Conservation (phyloP, 495 filamentous ascomycete species). For the Astrocystis sublimbata region DNA sequence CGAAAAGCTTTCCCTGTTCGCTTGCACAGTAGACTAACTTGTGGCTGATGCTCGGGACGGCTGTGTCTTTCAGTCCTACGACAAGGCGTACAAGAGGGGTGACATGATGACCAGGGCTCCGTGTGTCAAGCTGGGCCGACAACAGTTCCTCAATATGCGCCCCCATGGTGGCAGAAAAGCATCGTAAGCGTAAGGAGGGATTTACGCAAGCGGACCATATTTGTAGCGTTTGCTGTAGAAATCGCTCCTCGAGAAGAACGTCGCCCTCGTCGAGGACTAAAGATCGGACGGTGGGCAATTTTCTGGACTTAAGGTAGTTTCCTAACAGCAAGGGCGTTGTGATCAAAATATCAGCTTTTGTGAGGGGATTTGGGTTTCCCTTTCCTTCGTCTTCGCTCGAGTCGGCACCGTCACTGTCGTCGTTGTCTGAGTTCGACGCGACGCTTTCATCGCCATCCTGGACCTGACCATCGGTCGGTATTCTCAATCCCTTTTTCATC, state of each 20-base stretch:
- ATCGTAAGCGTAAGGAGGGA: conserved; percentile 64
- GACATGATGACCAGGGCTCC: conserved; percentile 48
- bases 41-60: conserved; percentile 87
- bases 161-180: conserved; percentile 97
- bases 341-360: conserved; percentile 81
- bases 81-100: conserved; percentile 76
- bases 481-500: conserved; percentile 80
- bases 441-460: conserved; percentile 34
- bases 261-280: conserved; percentile 93
- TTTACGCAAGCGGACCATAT: conserved; percentile 80
- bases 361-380: conserved; percentile 44
- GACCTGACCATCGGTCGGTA: conserved; percentile 51
- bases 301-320: conserved; percentile 64
- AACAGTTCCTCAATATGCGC: conserved; percentile 84
- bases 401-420: conserved; percentile 46
- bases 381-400: conserved; percentile 42
- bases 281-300: conserved; percentile 63
- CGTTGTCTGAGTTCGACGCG: conserved; percentile 35
- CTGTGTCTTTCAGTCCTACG: conserved; percentile 92
- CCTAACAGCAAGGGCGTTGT: conserved; percentile 81
- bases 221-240: conserved; percentile 82
- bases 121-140: conserved; percentile 50
- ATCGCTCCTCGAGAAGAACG: conserved; percentile 86
- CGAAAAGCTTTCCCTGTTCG: conserved; percentile 90
- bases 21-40: conserved; percentile 87